Evolutionary conservation across 1,139 yeast genomes (phyloP), one percentile per base, ranked within the genome.

Genomic region (Zygoascus sp.): DNA sequence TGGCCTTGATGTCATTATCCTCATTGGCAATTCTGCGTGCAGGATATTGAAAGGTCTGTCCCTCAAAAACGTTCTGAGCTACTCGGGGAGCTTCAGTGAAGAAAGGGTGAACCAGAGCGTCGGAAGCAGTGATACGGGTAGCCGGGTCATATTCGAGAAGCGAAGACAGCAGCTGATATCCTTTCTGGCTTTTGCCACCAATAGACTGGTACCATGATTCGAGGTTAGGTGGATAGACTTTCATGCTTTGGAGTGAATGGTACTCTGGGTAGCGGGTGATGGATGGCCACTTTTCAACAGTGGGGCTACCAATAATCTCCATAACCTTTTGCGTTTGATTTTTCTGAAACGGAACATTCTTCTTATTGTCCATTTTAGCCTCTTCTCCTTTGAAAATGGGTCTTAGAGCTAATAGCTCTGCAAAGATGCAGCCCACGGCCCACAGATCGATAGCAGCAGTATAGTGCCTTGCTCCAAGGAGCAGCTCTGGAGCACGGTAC

Each of bases 361-460:
- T 90, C 62, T 87, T 89, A 56, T 85, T 86, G 62, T 90, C 97
- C 75, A 90, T 84, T 59, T 90, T 92, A 13, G 96, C 95, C 63
- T 92, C 99, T 65, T 92, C 99, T 39, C 98, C 98, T 64, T 94
- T 92, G 69, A 92, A 92, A 3, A 92, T 83, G 0, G 99, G 99
- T 57, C 96, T 70, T 39, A 94, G 67, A 2, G 96, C 87, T 17
- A 92, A 70, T 43, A 92, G 69, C 62, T 94, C 99, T 0, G 96
- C 98, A 55, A 92, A 74, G 8, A 94, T 92, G 65, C 98, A 92
- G 0, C 98, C 98, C 8, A 89, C 88, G 0, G 98, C 97, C 98
- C 98, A 92, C 45, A 88, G 66, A 66, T 92, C 97, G 40, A 92
- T 84, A 0, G 97, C 92, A 0, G 97, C 96, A 0, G 97, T 85